phyloP scores from a whole-genome alignment of 2,329 filamentous ascomycete species.

The Fusarium papillatum region DNA sequence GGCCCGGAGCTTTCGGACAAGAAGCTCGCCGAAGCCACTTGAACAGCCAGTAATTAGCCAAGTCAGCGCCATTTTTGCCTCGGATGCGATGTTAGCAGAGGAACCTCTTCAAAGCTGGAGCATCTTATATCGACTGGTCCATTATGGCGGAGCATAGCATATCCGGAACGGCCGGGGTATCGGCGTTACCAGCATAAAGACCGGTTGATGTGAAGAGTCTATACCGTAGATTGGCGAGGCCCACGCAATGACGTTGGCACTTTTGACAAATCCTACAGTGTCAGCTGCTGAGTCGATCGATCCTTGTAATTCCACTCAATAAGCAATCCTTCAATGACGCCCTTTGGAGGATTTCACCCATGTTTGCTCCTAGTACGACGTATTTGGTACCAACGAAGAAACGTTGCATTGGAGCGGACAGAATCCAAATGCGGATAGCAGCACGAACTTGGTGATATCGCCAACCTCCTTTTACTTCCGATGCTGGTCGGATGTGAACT shows the following conservation, averaged over 20 bases:
- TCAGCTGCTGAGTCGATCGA: neutral
- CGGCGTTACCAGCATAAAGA: neutral
- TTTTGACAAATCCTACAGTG: neutral
- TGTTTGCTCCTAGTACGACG: neutral
- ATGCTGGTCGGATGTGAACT: neutral
- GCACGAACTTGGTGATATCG: neutral
- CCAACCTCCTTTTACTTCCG: neutral
- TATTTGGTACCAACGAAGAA: neutral
- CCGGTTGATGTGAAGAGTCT: neutral
- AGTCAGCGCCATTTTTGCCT: constrained; percentile 33
- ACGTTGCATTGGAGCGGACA: neutral
- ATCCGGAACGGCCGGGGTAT: neutral
- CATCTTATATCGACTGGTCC: neutral
- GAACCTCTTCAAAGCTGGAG: neutral
- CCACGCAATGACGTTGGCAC: neutral
- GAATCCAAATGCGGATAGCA: neutral
- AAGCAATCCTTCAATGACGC: neutral
- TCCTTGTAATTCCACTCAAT: neutral
- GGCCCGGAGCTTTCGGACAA: constrained; percentile 53
- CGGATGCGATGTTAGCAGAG: neutral
- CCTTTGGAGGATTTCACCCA: neutral
- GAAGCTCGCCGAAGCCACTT: constrained; percentile 55
- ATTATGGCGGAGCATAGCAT: neutral
- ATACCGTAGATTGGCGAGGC: neutral
- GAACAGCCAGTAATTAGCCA: constrained; percentile 60